phyloP scores from a whole-genome alignment of 257 asterid genomes.

The Solanum arcanum region DNA sequence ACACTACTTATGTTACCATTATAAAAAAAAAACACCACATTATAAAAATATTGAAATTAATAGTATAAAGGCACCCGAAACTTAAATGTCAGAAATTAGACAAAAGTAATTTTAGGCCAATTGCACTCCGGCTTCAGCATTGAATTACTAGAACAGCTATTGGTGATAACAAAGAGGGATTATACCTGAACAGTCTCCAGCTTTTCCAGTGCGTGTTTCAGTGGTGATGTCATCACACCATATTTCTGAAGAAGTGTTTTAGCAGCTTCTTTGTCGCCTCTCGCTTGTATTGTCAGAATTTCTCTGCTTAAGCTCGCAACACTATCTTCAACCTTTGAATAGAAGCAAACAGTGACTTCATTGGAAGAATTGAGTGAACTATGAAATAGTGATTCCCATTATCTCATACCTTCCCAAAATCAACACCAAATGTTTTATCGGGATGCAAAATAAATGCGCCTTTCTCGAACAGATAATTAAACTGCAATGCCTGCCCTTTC shows the following conservation, averaged over 20 bases:
- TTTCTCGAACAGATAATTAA: constrained; percentile 68
- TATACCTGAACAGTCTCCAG: constrained; percentile 61
- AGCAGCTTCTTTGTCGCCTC: constrained; percentile 76
- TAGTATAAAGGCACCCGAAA: neutral
- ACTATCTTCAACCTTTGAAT: constrained; percentile 56
- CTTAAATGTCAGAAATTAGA: neutral
- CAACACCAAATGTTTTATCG: constrained; percentile 60
- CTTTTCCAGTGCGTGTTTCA: constrained; percentile 54
- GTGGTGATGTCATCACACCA: constrained; percentile 41
- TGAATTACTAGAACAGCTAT: neutral
- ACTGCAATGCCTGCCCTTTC: constrained; percentile 96
- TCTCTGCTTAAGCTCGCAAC: constrained; percentile 84
- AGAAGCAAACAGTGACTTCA: neutral
- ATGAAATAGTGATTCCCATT: neutral
- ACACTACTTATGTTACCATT: neutral
- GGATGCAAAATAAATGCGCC: constrained; percentile 55
- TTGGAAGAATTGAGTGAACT: neutral
- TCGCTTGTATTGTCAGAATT: constrained; percentile 81
- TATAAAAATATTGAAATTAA: neutral
- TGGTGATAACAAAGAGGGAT: neutral
- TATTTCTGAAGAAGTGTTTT: constrained; percentile 46
- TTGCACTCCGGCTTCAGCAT: neutral
- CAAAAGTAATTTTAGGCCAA: neutral
- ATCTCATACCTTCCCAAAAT: constrained; percentile 67
- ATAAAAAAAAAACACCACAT: neutral